These are phyloP conservation scores for Meira miltonrushii DNA, from an alignment of 1,284 basidiomycete species.

Conservation along the genomic window DNA sequence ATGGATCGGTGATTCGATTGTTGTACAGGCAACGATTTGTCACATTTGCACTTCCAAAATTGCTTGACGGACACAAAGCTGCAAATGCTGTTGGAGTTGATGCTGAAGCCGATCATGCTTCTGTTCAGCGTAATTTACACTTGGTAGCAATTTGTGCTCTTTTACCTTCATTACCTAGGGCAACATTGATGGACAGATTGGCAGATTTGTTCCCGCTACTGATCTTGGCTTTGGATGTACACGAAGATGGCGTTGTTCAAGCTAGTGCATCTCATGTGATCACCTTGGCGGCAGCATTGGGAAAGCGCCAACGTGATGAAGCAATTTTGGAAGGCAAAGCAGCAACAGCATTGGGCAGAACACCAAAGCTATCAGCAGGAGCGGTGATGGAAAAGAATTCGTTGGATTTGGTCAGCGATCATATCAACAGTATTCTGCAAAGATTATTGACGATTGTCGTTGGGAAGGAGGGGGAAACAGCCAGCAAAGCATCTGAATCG, in stretches of 20 bases:
- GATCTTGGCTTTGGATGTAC: slow-evolving; percentile 68
- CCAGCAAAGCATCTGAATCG: slow-evolving; percentile 53
- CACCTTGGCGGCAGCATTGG: slow-evolving; percentile 61
- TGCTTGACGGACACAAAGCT: slow-evolving; percentile 61
- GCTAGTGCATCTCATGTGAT: slow-evolving; percentile 76
- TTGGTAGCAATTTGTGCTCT: slow-evolving; percentile 79
- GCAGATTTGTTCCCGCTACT: slow-evolving; percentile 78
- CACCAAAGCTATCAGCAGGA: slow-evolving; percentile 59
- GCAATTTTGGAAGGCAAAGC: slow-evolving; percentile 55
- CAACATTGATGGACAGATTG: slow-evolving; percentile 39
- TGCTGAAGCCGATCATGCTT: background rate
- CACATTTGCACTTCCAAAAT: slow-evolving; percentile 66
- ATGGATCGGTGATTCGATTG: slow-evolving; percentile 35
- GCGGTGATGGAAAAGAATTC: slow-evolving; percentile 3
- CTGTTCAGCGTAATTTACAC: slow-evolving; percentile 56
- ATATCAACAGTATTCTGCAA: slow-evolving; percentile 4
- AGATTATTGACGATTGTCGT: slow-evolving; percentile 1
- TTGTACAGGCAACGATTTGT: slow-evolving; percentile 76
- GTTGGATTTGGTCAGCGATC: slow-evolving; percentile 15
- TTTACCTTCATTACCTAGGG: slow-evolving; percentile 72
- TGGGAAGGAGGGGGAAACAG: slow-evolving; percentile 18
- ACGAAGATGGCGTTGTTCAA: slow-evolving; percentile 55
- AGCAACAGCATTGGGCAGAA: slow-evolving; percentile 66
- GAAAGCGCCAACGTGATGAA: slow-evolving; percentile 57
- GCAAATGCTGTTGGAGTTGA: background rate